Evolutionary conservation across 2,329 filamentous ascomycete genomes (phyloP).

Genomic region (Juglanconis sp.): DNA sequence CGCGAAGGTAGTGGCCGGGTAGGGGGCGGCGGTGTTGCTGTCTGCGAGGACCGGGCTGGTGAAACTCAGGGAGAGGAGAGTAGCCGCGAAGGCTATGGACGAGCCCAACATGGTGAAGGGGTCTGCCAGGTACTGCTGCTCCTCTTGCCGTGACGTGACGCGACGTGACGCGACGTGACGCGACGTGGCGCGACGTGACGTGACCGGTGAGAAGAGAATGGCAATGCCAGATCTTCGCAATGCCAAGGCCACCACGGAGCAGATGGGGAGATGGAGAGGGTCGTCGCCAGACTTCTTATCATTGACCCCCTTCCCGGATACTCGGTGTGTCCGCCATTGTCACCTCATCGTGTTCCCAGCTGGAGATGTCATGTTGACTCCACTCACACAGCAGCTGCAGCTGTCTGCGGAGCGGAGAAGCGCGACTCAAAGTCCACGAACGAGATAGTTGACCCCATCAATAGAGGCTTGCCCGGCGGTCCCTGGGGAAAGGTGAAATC

Average conservation of each 20-base stretch:
- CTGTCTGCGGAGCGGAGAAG: background rate
- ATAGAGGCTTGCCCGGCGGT: background rate
- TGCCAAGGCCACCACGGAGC: background rate
- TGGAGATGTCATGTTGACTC: background rate
- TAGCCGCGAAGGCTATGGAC: constrained; percentile 15
- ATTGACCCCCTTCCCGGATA: background rate
- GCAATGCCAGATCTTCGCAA: too few species aligned
- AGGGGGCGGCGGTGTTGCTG: constrained; percentile 7
- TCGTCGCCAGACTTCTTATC: background rate
- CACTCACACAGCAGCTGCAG: background rate
- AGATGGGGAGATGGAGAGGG: background rate
- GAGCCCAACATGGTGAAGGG: constrained; percentile 10
- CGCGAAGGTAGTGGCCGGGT: constrained; percentile 27
- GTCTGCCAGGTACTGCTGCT: background rate
- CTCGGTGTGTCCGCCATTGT: background rate
- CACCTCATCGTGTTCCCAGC: background rate
- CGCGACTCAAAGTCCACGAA: constrained; percentile 9
- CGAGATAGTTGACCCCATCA: background rate
- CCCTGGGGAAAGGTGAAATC: background rate
- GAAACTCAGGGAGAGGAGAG: constrained; percentile 2
- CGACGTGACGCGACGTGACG: too few species aligned
- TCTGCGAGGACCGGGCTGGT: constrained; percentile 15
- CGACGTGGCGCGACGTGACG: too few species aligned
- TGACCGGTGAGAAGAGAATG: too few species aligned
- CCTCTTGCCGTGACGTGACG: background rate